phyloP scores from a whole-genome alignment of 371 early-diverging fungal genomes.

The Syncephalastrum sp. region DNA sequence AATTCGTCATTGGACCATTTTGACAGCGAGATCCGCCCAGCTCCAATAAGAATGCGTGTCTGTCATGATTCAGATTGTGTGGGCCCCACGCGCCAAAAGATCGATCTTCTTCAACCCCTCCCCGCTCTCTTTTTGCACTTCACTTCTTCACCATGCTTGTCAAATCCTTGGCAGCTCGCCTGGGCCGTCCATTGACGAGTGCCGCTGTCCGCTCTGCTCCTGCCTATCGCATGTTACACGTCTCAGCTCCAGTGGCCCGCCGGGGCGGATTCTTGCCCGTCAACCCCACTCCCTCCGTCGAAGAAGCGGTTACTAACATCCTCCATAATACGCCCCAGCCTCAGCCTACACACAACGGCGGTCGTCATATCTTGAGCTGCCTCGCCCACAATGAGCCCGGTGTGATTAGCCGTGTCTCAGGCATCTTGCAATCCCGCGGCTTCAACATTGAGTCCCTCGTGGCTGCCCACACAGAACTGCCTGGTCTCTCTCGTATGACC shows the following conservation, averaged over 20 bases:
- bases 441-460: constrained; percentile 97
- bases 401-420: constrained; percentile 88
- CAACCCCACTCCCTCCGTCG: constrained; percentile 52
- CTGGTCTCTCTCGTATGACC: constrained; percentile 93
- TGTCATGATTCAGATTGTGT: no score
- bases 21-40: no score
- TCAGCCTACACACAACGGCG: constrained; percentile 36
- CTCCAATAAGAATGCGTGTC: no score
- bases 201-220: no score
- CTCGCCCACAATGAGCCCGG: constrained; percentile 97
- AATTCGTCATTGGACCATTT: no score
- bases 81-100: no score
- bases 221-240: no score
- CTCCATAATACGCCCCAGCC: constrained; percentile 79
- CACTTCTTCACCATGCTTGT: no score
- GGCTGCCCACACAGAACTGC: constrained; percentile 92
- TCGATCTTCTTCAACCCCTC: no score
- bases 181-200: no score
- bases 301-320: constrained; percentile 88
- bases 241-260: constrained; percentile 48
- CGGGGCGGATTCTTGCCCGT: constrained; percentile 42
- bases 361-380: constrained; percentile 88
- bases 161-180: no score
- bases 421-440: constrained; percentile 91
- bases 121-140: no score